A percentile compares a stretch with the other conserved stretches of the same genome.
These are phyloP conservation scores for Colletotrichum gigasporum DNA, from an alignment of 2,329 filamentous ascomycete genomes.

Conservation along the genomic window DNA sequence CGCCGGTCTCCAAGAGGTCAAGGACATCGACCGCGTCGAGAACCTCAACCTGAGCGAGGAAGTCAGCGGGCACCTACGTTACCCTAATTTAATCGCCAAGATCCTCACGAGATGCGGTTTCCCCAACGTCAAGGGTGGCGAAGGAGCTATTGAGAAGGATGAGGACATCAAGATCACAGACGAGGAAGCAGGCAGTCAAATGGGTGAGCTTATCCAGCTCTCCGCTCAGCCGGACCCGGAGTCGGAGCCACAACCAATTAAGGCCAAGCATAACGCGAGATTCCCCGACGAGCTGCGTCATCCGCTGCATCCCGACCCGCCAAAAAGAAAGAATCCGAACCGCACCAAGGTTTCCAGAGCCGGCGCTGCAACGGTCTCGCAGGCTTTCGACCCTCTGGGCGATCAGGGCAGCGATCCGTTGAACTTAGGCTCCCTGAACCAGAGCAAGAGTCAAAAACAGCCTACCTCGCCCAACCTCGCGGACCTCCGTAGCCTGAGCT, in stretches of 20 bases:
- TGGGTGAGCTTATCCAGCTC: constrained; percentile 52
- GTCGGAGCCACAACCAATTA: constrained; percentile 30
- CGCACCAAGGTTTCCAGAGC: constrained; percentile 16
- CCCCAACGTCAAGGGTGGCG: constrained; percentile 52
- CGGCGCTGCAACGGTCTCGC: neutral
- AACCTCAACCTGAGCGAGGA: constrained; percentile 63
- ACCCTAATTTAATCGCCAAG: constrained; percentile 59
- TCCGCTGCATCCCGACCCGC: constrained; percentile 22
- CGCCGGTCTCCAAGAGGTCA: constrained; percentile 81
- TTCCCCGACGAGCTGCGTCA: constrained; percentile 28
- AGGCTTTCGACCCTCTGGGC: constrained; percentile 15
- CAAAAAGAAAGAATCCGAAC: constrained; percentile 17
- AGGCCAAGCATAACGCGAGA: constrained; percentile 27
- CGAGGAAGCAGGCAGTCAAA: constrained; percentile 38
- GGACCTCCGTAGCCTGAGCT: constrained; percentile 9
- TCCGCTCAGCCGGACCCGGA: constrained; percentile 42
- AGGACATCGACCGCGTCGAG: constrained; percentile 72
- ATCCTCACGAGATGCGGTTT: constrained; percentile 64
- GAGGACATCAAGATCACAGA: constrained; percentile 48
- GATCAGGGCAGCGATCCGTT: constrained; percentile 3
- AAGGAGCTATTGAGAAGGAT: constrained; percentile 59
- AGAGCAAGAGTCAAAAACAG: neutral
- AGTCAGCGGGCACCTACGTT: constrained; percentile 64
- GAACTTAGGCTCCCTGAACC: neutral
- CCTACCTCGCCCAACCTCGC: constrained; percentile 3